phyloP scores from a whole-genome alignment of 768 basidiomycete species.

The Daedaleopsis nitida region DNA sequence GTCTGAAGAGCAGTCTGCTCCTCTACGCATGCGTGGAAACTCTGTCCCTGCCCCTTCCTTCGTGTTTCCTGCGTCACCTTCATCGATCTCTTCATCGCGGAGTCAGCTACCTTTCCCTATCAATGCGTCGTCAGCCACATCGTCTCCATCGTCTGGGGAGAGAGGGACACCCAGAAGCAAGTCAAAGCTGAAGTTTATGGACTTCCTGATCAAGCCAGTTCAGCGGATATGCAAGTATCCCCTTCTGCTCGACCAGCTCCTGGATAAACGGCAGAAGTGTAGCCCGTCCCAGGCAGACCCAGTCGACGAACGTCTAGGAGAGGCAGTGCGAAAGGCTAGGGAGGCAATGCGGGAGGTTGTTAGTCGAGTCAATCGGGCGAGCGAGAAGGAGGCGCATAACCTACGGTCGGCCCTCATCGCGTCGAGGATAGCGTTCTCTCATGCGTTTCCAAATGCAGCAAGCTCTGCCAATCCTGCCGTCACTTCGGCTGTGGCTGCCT shows the following conservation, averaged over 20 bases:
- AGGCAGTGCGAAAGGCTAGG: slow-evolving; percentile 45
- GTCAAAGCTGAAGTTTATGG: slow-evolving; percentile 63
- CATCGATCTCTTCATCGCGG: neutral
- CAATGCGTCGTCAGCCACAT: neutral
- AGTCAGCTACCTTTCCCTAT: slow-evolving; percentile 4
- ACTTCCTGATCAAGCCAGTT: slow-evolving; percentile 97
- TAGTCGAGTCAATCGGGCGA: slow-evolving; percentile 52
- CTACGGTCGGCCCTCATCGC: slow-evolving; percentile 27
- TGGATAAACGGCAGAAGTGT: neutral
- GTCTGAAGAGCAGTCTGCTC: neutral
- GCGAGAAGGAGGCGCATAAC: slow-evolving; percentile 29
- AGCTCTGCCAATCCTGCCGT: slow-evolving; percentile 1
- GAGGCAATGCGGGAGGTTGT: slow-evolving; percentile 79
- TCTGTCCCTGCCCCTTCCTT: slow-evolving; percentile 21
- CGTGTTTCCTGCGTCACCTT: neutral
- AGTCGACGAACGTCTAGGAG: slow-evolving; percentile 1
- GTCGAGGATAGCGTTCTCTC: slow-evolving; percentile 21
- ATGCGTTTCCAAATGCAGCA: slow-evolving; percentile 1
- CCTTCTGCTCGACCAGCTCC: slow-evolving; percentile 78
- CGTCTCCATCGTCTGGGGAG: slow-evolving; percentile 1
- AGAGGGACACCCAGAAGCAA: neutral
- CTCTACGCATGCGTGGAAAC: slow-evolving; percentile 20
- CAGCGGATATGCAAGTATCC: slow-evolving; percentile 97
- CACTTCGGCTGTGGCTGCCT: neutral
- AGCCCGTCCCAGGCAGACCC: too few species aligned